Evolutionary conservation across 139 green algal species (phyloP).

Genomic region (Raphidocelis subcapitata): DNA sequence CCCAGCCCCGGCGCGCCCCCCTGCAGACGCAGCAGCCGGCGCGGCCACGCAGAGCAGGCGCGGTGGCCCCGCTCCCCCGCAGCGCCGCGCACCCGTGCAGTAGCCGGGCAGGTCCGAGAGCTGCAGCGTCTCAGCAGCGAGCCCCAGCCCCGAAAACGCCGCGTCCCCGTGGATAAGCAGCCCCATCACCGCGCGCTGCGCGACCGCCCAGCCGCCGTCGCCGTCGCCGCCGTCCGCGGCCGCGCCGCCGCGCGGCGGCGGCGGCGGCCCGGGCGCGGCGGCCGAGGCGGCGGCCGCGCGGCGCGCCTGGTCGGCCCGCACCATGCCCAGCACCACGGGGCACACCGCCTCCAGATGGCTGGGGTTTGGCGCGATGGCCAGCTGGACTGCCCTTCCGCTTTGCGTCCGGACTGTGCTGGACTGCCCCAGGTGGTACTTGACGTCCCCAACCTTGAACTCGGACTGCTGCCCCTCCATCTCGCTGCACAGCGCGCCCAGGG

Average conservation of each 20-base stretch:
- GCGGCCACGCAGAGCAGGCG: no score
- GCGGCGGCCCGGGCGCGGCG: neutral
- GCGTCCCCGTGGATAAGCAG: constrained; percentile 77
- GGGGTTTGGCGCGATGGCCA: constrained; percentile 74
- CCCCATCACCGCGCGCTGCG: constrained; percentile 34
- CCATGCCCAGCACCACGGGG: constrained; percentile 76
- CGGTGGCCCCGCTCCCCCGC: no score
- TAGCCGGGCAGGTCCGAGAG: constrained; percentile 61
- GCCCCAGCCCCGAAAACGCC: constrained; percentile 64
- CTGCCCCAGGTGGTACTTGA: constrained; percentile 70
- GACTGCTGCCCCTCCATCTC: constrained; percentile 62
- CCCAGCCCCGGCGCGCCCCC: no score
- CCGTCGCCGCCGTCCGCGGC: neutral
- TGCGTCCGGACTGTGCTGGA: constrained; percentile 3
- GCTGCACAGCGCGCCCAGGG: constrained; percentile 54
- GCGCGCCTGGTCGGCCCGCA: constrained; percentile 64
- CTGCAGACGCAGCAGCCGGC: no score
- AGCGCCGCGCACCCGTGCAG: constrained; percentile 32
- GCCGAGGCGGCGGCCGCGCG: no score
- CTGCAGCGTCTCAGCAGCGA: constrained; percentile 65
- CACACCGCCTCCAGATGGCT: constrained; percentile 75
- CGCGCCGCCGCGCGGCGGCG: neutral
- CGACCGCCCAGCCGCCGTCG: neutral
- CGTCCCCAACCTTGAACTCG: constrained; percentile 61
- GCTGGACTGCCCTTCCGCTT: constrained; percentile 9